These are phyloP conservation scores for Clavaria fumosa DNA, from an alignment of 768 basidiomycete species.

Conservation along the genomic window DNA sequence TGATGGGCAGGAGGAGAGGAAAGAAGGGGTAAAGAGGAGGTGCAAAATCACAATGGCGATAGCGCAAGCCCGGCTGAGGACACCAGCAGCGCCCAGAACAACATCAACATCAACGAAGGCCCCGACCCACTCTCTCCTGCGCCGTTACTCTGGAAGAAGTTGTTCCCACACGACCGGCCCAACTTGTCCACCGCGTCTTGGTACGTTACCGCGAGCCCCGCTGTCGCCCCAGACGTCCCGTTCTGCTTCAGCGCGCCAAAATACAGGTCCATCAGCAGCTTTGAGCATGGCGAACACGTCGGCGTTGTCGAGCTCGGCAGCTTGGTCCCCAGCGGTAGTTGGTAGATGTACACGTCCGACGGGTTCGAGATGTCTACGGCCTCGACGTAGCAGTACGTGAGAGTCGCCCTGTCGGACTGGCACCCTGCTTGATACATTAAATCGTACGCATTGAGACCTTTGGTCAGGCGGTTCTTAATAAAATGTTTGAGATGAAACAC, in stretches of 20 bases:
- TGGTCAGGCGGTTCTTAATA: slow-evolving; percentile 4
- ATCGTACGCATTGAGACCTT: slow-evolving; percentile 49
- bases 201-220: slow-evolving; percentile 34
- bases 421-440: slow-evolving; percentile 52
- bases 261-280: slow-evolving; percentile 41
- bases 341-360: slow-evolving; percentile 60
- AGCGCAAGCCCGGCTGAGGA: too few relatives aligned
- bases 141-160: slow-evolving; percentile 13
- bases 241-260: slow-evolving; percentile 25
- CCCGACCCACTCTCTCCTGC: background rate
- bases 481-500: background rate
- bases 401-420: slow-evolving; percentile 35
- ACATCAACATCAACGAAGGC: background rate
- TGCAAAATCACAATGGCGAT: too few relatives aligned
- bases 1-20: too few relatives aligned
- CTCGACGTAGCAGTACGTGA: slow-evolving; percentile 61
- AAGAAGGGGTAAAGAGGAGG: too few relatives aligned
- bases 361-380: slow-evolving; percentile 42
- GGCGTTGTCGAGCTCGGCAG: slow-evolving; percentile 35
- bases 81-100: background rate
- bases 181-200: slow-evolving; percentile 29
- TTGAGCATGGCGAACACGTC: slow-evolving; percentile 51
- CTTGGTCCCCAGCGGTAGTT: slow-evolving; percentile 41
- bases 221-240: slow-evolving; percentile 19
- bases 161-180: slow-evolving; percentile 33